Conservation (phyloP, 345 rosid genomes). For the Carallia brachiata region DNA sequence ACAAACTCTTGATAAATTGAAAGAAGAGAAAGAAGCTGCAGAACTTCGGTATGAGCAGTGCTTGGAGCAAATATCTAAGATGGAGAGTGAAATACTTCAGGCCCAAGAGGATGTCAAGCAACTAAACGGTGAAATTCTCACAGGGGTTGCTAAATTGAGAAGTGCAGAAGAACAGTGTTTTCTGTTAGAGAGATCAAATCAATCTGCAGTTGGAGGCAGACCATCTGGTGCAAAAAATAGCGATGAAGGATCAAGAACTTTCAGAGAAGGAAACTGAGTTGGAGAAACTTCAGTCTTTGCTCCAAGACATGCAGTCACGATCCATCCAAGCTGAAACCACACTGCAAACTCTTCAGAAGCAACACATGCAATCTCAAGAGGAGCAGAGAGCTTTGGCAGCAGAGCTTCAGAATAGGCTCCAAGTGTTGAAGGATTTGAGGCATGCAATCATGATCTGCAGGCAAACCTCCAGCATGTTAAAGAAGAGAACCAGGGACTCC, state of each 20-base stretch:
- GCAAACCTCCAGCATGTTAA: conserved; percentile 45
- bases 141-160: conserved; percentile 22
- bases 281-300: conserved; percentile 24
- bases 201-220: conserved; percentile 31
- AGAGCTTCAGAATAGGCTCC: conserved; percentile 28
- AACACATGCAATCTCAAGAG: conserved; percentile 33
- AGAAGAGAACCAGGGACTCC: conserved; percentile 31
- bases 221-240: conserved; percentile 21
- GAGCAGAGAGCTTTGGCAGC: conserved; percentile 26
- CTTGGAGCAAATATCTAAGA: conserved; percentile 15
- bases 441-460: conserved; percentile 40
- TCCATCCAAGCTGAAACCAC: conserved; percentile 59
- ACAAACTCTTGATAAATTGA: conserved; percentile 22
- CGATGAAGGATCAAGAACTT: conserved; percentile 64
- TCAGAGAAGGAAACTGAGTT: conserved; percentile 40
- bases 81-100: conserved; percentile 23
- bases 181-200: conserved; percentile 62
- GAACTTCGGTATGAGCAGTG: conserved; percentile 27
- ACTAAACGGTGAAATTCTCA: conserved; percentile 21
- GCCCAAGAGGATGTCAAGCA: conserved; percentile 26
- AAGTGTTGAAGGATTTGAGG: conserved; percentile 26
- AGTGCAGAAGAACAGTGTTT: conserved; percentile 21
- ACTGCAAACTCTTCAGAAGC: conserved; percentile 37
- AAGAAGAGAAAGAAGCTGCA: conserved; percentile 21
- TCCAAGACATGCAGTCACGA: conserved; percentile 59